These are phyloP conservation scores for Metschnikowia similis DNA, from an alignment of 805 yeast species.

Conservation along the genomic window DNA sequence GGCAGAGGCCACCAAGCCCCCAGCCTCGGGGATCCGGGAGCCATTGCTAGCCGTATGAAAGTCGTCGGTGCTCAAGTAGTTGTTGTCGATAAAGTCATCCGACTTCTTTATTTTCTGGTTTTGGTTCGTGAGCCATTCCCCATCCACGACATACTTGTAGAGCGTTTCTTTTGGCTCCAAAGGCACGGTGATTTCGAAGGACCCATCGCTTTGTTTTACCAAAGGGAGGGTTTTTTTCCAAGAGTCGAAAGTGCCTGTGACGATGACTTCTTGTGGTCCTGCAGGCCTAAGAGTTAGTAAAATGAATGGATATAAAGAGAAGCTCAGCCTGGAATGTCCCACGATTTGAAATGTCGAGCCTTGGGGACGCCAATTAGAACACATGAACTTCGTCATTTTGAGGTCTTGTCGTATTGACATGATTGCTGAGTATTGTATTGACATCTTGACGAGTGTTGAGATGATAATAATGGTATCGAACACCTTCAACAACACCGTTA, in stretches of 20 bases:
- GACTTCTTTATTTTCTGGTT: constrained; percentile 42
- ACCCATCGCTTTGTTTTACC: constrained; percentile 56
- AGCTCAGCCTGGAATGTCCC: no score
- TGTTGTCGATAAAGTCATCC: constrained; percentile 49
- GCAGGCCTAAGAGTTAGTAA: constrained; percentile 39
- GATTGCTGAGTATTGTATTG: no score
- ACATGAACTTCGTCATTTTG: no score
- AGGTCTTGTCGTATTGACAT: no score
- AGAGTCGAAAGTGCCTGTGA: constrained; percentile 53
- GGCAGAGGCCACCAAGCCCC: constrained; percentile 11
- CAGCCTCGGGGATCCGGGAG: constrained; percentile 17
- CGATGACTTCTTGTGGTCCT: constrained; percentile 50
- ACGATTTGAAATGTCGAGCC: no score
- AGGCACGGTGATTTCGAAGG: constrained; percentile 59
- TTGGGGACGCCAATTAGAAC: no score
- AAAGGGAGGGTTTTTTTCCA: constrained; percentile 59
- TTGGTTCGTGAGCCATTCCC: constrained; percentile 51
- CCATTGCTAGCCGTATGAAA: constrained; percentile 18
- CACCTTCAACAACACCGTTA: no score
- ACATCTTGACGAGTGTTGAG: no score
- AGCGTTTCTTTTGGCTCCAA: constrained; percentile 36
- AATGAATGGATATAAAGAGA: background rate
- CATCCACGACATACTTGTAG: constrained; percentile 68
- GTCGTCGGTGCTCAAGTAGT: constrained; percentile 39
- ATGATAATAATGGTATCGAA: no score